A percentile compares a stretch with the other conserved stretches of the same genome.
phyloP scores from a whole-genome alignment of 768 basidiomycete species.

The Leccinum rimulosum region DNA sequence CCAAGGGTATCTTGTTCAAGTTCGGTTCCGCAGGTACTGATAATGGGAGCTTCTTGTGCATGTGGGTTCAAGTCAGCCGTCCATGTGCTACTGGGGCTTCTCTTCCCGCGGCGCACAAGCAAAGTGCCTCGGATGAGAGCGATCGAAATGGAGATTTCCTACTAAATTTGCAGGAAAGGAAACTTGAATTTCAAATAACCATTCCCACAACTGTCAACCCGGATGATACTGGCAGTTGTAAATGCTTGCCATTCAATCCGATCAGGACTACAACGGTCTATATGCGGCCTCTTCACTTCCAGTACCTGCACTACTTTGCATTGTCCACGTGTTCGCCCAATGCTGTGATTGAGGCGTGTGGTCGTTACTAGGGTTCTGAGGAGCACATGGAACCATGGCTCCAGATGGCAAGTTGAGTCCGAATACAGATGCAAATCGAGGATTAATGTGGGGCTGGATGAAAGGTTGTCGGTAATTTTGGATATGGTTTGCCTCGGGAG shows the following conservation, averaged over 20 bases:
- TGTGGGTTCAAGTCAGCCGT: background rate
- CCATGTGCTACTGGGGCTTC: background rate
- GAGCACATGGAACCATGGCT: slow-evolving; percentile 23
- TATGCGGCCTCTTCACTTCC: slow-evolving; percentile 26
- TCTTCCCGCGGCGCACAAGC: background rate
- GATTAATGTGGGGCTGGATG: slow-evolving; percentile 85
- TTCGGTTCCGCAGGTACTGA: background rate
- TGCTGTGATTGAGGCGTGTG: slow-evolving; percentile 9
- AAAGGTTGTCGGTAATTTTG: slow-evolving; percentile 26
- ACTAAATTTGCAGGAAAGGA: background rate
- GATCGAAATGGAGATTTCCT: background rate
- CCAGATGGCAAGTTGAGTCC: slow-evolving; percentile 41
- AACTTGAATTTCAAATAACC: background rate
- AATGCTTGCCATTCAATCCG: slow-evolving; percentile 16
- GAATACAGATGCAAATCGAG: slow-evolving; percentile 68
- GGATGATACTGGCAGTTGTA: background rate
- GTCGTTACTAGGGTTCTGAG: slow-evolving; percentile 15
- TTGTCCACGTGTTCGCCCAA: slow-evolving; percentile 42
- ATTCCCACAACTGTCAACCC: slow-evolving; percentile 1
- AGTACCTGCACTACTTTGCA: slow-evolving; percentile 27
- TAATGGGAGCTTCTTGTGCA: background rate
- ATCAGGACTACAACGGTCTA: slow-evolving; percentile 25
- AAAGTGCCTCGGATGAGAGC: background rate
- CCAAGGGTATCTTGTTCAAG: background rate
- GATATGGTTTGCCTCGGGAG: slow-evolving; percentile 8